Evolutionary conservation across 192 early-diverging fungal species (phyloP).

Genomic region (Backusella liffmaniae): DNA sequence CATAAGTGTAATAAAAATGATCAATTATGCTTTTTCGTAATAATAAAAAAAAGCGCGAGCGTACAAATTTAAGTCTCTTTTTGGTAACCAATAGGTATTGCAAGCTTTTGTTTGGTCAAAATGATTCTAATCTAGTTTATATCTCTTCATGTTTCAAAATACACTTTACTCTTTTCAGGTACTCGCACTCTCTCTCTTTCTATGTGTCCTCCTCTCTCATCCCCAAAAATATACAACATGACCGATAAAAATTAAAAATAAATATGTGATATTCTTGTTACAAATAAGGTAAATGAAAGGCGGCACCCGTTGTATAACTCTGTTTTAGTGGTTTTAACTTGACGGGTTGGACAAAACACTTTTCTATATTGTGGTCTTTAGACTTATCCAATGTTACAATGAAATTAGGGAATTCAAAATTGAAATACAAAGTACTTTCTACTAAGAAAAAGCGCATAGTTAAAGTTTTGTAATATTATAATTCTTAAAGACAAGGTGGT

Average conservation of each 20-base stretch:
- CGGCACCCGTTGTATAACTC: background rate
- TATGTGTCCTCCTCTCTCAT: background rate
- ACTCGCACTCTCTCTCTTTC: too few species aligned
- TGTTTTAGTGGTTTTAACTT: background rate
- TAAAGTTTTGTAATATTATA: background rate
- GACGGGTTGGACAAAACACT: background rate
- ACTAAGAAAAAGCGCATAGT: background rate
- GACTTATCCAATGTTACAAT: background rate
- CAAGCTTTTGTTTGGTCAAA: background rate
- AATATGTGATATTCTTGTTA: background rate
- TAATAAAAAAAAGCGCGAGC: background rate
- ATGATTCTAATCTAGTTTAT: background rate
- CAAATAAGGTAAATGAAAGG: background rate
- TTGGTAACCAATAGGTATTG: background rate
- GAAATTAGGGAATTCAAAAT: background rate
- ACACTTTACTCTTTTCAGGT: background rate
- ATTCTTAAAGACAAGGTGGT: background rate
- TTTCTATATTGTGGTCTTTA: too few species aligned
- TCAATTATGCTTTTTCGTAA: background rate
- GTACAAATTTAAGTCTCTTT: background rate
- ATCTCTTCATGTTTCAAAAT: background rate
- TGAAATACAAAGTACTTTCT: background rate
- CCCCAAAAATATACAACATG: background rate
- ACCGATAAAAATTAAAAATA: background rate
- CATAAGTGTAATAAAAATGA: background rate